phyloP scores from a whole-genome alignment of 1,139 yeast species.

The Chernovozyma sophiae-reginae region DNA sequence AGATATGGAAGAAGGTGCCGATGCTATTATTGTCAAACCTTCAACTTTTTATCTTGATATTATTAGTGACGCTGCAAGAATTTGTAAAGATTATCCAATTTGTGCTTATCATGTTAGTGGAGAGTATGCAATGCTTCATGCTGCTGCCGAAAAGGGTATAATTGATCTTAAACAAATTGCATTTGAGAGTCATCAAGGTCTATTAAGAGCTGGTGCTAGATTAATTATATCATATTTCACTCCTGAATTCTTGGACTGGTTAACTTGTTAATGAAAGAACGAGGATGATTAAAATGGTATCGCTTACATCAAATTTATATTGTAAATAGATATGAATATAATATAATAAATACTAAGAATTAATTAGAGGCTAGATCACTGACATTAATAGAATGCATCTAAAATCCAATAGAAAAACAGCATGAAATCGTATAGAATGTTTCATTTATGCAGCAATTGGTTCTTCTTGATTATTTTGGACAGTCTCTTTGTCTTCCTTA shows the following conservation, averaged over 20 bases:
- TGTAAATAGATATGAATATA: too few species aligned
- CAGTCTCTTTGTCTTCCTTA: background rate
- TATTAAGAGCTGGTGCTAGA: constrained; percentile 94
- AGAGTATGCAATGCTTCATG: constrained; percentile 96
- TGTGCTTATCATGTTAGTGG: constrained; percentile 98
- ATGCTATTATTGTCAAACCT: constrained; percentile 95
- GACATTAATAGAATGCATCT: too few species aligned
- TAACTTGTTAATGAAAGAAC: constrained; percentile 41
- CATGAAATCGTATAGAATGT: too few species aligned
- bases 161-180: constrained; percentile 88
- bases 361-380: background rate
- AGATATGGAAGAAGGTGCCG: constrained; percentile 91
- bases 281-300: too few species aligned
- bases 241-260: constrained; percentile 95
- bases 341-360: background rate
- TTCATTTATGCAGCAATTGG: background rate
- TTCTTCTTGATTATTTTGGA: too few species aligned
- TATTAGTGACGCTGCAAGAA: constrained; percentile 78
- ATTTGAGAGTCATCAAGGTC: constrained; percentile 87
- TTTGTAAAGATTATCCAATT: constrained; percentile 81
- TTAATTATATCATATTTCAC: constrained; percentile 88
- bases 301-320: too few species aligned
- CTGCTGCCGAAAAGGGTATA: constrained; percentile 95
- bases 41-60: constrained; percentile 92
- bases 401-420: too few species aligned